A percentile compares a stretch with the other conserved stretches of the same genome.
These are phyloP conservation scores for Leptosphaerulina australis DNA, from an alignment of 2,329 filamentous ascomycete genomes.

Conservation along the genomic window DNA sequence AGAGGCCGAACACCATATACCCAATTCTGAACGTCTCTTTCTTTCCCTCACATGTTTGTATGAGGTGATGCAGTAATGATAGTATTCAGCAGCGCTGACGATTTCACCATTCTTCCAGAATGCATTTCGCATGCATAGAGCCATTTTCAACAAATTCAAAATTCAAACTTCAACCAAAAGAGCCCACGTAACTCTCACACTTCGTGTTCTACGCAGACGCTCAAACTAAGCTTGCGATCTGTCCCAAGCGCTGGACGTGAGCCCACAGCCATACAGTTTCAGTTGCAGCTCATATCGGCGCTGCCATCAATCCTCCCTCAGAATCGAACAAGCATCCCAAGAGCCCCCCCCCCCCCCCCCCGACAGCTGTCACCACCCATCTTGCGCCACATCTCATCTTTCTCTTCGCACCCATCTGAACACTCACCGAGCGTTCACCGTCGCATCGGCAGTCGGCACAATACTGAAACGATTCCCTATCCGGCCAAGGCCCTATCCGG, in stretches of 20 bases:
- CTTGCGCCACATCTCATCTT: slow-evolving; percentile 1
- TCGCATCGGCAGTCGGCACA: slow-evolving; percentile 19
- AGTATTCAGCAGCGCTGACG: slow-evolving; percentile 29
- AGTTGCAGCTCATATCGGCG: not conserved
- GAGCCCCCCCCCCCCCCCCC: no score
- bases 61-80: slow-evolving; percentile 28
- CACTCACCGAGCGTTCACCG: not conserved
- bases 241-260: no score
- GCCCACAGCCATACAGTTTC: no score
- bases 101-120: slow-evolving; percentile 11
- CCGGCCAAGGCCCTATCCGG: slow-evolving; percentile 3
- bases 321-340: slow-evolving; percentile 7
- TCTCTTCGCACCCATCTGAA: not conserved
- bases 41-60: slow-evolving; percentile 21
- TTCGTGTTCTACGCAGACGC: no score
- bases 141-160: slow-evolving; percentile 16
- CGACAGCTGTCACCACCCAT: slow-evolving; percentile 8
- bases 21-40: slow-evolving; percentile 31
- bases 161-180: no score
- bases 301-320: not conserved
- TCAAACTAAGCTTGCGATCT: no score
- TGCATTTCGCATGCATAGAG: slow-evolving; percentile 22
- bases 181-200: no score
- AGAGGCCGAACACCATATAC: slow-evolving; percentile 16
- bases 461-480: slow-evolving; percentile 8